Evolutionary conservation across 208 protist genomes (phyloP), one percentile per base, ranked within the genome.

Genomic region (Trypanosoma mega): DNA sequence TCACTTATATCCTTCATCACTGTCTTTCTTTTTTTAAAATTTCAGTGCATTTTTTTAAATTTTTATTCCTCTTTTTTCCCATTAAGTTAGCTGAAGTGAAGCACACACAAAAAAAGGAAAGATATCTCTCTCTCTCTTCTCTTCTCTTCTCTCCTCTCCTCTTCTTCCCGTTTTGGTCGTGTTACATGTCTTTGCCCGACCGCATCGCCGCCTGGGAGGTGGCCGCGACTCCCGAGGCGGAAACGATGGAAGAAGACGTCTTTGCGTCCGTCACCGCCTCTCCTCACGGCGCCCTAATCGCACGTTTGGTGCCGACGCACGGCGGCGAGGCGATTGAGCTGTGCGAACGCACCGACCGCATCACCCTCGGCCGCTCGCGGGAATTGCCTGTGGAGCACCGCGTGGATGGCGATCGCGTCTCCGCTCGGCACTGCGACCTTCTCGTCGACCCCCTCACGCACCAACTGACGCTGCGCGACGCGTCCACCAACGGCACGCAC

Each of bases 401-500:
- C 65, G 74, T 96, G 44, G 36, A 76, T 31, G 59, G 39, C 24
- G 67, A 70, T 2, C 79, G 78, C 14, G 67, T 96, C 9, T 93
- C 86, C 0, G 68, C 73, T 11, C 61, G 51, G 41, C 90, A 96
- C 72, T 96, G 90, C 61, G 71, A 80, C 44, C 37, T 96, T 26
- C 16, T 33, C 23, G 66, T 93, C 18, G 72, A 91, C 56, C 55
- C 80, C n/a, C 39, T 74, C 33, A 91, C 87, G 5, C 48, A 70
- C 21, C 49, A 66, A 14, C 56, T 96, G 1, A 67, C 46, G 27
- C 46, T 96, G 39, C 68, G 50, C 30, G 90, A 96, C 60, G 43
- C 54, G 2, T 92, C 83, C 1, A 85, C 82, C 16, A 96, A 96
- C 56, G 90, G 90, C 29, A 91, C 82, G 1, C 92, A 73, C 46